phyloP scores from a whole-genome alignment of 768 basidiomycete species.

The Mrakia gelida region DNA sequence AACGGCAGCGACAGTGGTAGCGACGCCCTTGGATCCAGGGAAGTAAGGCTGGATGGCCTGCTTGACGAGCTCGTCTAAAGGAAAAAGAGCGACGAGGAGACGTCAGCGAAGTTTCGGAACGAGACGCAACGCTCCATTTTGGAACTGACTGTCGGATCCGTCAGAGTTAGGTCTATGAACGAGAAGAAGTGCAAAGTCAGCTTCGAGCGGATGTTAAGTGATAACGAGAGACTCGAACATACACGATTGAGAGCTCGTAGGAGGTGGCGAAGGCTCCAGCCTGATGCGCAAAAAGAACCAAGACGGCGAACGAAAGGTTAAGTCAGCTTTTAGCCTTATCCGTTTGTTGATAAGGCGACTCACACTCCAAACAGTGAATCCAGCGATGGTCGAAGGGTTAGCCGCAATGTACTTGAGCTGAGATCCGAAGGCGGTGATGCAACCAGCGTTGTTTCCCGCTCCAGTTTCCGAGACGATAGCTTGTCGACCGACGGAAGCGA shows the following conservation, averaged over 20 bases:
- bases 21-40: not conserved
- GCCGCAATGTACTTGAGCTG: constrained; percentile 50
- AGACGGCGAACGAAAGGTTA: constrained; percentile 1
- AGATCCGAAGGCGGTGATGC: constrained; percentile 50
- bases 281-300: not conserved
- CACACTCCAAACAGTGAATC: constrained; percentile 49
- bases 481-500: constrained; percentile 51
- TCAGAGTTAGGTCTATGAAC: constrained; percentile 50
- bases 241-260: constrained; percentile 50
- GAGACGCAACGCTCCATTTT: no score
- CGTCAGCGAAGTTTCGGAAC: no score
- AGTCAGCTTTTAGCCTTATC: no score
- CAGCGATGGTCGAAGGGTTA: constrained; percentile 49
- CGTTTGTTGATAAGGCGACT: not conserved
- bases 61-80: not conserved
- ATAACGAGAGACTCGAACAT: not conserved
- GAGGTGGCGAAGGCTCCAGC: constrained; percentile 54
- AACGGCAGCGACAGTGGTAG: not conserved
- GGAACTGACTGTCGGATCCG: constrained; percentile 3
- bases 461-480: constrained; percentile 62
- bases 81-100: no score
- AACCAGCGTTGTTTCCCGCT: constrained; percentile 51
- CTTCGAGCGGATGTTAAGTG: not conserved
- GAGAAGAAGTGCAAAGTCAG: not conserved
- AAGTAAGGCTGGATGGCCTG: constrained; percentile 11